Percentiles rank a stretch among this genome's conserved stretches.
Evolutionary conservation across 2,329 filamentous ascomycete species (phyloP).

Genomic region (Dryadomyces quercus-mongolicae): DNA sequence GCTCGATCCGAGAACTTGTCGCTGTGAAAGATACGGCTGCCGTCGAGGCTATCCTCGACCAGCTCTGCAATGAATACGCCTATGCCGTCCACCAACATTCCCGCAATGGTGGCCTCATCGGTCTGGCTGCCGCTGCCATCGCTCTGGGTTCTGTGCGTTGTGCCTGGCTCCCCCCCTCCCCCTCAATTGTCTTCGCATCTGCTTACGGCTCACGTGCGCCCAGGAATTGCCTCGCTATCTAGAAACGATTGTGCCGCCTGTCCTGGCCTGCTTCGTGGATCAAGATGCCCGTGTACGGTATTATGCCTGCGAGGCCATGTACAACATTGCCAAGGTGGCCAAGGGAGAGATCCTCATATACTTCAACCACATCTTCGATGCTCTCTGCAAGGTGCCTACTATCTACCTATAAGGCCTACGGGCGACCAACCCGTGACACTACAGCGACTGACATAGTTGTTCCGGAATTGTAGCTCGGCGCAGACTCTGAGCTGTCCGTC

Average conservation of each 20-base stretch:
- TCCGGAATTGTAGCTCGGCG: slow-evolving; percentile 56
- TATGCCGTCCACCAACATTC: slow-evolving; percentile 97
- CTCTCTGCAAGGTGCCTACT: slow-evolving; percentile 68
- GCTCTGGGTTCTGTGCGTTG: slow-evolving; percentile 67
- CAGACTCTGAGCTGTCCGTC: slow-evolving; percentile 90
- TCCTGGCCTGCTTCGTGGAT: slow-evolving; percentile 93
- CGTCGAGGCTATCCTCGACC: slow-evolving; percentile 81
- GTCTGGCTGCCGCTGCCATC: slow-evolving; percentile 88
- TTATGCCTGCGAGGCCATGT: slow-evolving; percentile 99
- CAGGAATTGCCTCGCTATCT: slow-evolving; percentile 87
- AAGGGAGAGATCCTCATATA: slow-evolving; percentile 95
- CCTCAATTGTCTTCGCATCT: background rate
- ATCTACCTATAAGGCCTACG: no score
- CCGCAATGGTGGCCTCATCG: slow-evolving; percentile 90
- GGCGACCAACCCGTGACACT: no score
- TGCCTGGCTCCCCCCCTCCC: slow-evolving; percentile 23
- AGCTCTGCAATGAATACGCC: slow-evolving; percentile 94
- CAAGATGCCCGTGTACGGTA: slow-evolving; percentile 96
- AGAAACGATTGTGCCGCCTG: slow-evolving; percentile 87
- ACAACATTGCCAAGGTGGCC: slow-evolving; percentile 98
- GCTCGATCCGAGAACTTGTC: slow-evolving; percentile 75
- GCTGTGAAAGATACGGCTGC: slow-evolving; percentile 63
- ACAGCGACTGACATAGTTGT: background rate
- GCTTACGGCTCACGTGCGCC: background rate
- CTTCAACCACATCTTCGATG: slow-evolving; percentile 98